A percentile compares a stretch with the other conserved stretches of the same genome.
Evolutionary conservation across 805 yeast genomes (phyloP).

Genomic region (Candida quercuum): DNA sequence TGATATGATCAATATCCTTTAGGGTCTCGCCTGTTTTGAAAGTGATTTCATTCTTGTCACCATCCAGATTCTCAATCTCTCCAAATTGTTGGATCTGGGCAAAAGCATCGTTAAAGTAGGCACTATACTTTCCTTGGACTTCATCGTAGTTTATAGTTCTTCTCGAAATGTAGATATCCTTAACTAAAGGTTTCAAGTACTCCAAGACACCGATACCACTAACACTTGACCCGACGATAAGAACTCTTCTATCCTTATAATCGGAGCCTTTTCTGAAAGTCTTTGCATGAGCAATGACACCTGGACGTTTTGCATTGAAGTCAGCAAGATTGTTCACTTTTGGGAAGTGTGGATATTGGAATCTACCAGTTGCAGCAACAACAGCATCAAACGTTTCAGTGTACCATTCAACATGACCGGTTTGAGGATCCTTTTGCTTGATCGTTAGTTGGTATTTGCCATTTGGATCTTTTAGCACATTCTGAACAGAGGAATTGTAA

Average conservation of each 20-base stretch:
- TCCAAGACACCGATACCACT: conserved; percentile 36
- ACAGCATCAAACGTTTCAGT: conserved; percentile 46
- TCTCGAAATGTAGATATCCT: conserved; percentile 11
- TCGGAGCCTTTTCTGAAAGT: conserved; percentile 33
- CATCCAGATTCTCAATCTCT: conserved; percentile 7
- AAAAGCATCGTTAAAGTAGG: background rate
- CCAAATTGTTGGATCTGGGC: background rate
- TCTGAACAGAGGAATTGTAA: conserved; percentile 30
- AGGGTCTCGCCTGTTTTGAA: conserved; percentile 20
- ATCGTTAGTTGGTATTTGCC: conserved; percentile 33
- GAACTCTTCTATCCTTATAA: conserved; percentile 32
- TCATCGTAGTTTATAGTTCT: conserved; percentile 1
- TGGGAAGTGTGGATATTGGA: conserved; percentile 49
- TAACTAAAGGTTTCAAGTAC: conserved; percentile 23
- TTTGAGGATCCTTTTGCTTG: conserved; percentile 10
- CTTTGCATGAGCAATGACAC: conserved; percentile 20
- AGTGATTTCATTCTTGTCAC: conserved; percentile 6
- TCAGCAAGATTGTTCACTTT: conserved; percentile 38
- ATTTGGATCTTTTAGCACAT: conserved; percentile 20
- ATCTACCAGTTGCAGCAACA: conserved; percentile 52
- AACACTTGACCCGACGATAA: conserved; percentile 37
- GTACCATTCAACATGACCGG: conserved; percentile 29
- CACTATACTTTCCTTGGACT: background rate
- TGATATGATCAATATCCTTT: conserved; percentile 28
- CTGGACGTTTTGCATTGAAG: conserved; percentile 35